These are phyloP conservation scores for Xylaria sp. DNA, from an alignment of 2,329 filamentous ascomycete genomes.

Conservation along the genomic window DNA sequence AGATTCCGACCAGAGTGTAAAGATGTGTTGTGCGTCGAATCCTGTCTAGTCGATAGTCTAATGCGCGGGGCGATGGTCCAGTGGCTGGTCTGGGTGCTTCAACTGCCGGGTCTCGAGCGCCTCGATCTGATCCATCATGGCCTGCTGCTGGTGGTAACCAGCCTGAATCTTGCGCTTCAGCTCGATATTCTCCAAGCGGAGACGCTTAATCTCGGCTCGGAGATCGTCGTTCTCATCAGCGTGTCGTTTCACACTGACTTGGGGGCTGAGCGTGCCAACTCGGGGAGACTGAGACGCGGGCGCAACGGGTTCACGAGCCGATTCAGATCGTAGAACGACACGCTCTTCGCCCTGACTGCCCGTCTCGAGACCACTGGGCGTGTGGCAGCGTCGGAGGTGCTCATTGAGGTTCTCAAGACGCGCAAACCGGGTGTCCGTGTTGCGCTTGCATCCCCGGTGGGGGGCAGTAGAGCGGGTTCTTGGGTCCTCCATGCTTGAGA, in stretches of 20 bases:
- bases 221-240: conserved; percentile 40
- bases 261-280: conserved; percentile 7
- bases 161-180: conserved; percentile 31
- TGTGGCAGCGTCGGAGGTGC: conserved; percentile 86
- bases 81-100: too few relatives aligned
- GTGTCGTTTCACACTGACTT: conserved; percentile 35
- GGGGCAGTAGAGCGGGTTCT: conserved; percentile 81
- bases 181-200: conserved; percentile 60
- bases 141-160: conserved; percentile 15
- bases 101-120: conserved; percentile 1
- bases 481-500: conserved; percentile 80
- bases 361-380: conserved; percentile 27
- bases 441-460: conserved; percentile 80
- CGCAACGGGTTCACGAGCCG: background rate
- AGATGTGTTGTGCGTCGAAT: too few relatives aligned
- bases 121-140: conserved; percentile 20
- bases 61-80: too few relatives aligned
- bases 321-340: conserved; percentile 21
- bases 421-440: conserved; percentile 80
- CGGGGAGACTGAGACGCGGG: background rate
- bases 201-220: conserved; percentile 60
- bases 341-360: conserved; percentile 25
- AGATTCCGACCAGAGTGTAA: too few relatives aligned
- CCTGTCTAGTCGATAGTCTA: too few relatives aligned
- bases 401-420: conserved; percentile 92